Evolutionary conservation across 495 filamentous ascomycete genomes (phyloP).

Genomic region (Penicillium herquei): DNA sequence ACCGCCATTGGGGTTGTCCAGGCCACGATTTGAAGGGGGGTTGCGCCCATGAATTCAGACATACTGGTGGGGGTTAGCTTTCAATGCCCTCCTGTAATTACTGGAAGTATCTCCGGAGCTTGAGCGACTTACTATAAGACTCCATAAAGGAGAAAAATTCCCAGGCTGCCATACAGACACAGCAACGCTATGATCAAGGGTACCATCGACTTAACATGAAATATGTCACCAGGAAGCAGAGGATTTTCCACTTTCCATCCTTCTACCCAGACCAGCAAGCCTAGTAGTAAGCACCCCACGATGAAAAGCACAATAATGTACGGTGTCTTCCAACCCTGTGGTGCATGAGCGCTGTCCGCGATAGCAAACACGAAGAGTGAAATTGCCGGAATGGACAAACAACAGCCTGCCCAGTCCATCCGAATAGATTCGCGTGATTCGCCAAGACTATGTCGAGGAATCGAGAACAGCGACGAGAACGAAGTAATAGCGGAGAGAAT

Average conservation of each 20-base stretch:
- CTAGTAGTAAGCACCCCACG: constrained; percentile 56
- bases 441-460: constrained; percentile 58
- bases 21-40: constrained; percentile 69
- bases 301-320: constrained; percentile 52
- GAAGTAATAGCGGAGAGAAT: constrained; percentile 51
- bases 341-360: constrained; percentile 70
- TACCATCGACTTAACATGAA: constrained; percentile 69
- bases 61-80: constrained; percentile 40
- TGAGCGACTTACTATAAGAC: constrained; percentile 66
- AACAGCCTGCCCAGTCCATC: constrained; percentile 72
- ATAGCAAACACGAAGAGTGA: constrained; percentile 76
- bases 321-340: constrained; percentile 67
- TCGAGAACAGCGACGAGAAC: constrained; percentile 56
- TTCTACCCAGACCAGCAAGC: constrained; percentile 67
- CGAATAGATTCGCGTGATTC: constrained; percentile 47
- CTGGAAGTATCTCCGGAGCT: background rate
- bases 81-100: background rate
- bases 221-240: constrained; percentile 72
- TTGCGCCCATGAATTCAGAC: constrained; percentile 61
- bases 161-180: constrained; percentile 72
- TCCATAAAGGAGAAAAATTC: constrained; percentile 74
- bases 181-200: constrained; percentile 66
- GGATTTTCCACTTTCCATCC: constrained; percentile 72
- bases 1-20: constrained; percentile 78
- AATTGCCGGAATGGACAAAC: constrained; percentile 62